A percentile compares a stretch with the other conserved stretches of the same genome.
Evolutionary conservation across 495 filamentous ascomycete genomes (phyloP).

Genomic region (Aspergillus sparsus): DNA sequence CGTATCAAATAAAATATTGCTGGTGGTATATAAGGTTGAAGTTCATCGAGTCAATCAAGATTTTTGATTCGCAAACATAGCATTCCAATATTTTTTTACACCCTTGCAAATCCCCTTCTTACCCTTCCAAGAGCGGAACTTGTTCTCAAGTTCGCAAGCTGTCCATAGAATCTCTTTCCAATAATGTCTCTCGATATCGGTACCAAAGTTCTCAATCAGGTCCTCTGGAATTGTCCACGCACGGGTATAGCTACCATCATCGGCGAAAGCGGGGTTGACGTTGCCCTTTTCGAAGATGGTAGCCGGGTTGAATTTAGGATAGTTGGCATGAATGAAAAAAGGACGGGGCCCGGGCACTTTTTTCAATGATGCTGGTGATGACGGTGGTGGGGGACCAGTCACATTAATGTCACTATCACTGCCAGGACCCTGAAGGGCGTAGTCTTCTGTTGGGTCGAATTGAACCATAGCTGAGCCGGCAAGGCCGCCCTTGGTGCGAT

Average conservation of each 20-base stretch:
- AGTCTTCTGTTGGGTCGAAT: constrained; percentile 44
- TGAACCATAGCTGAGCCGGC: constrained; percentile 47
- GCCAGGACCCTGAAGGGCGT: constrained; percentile 27
- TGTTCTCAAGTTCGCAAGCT: constrained; percentile 48
- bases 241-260: constrained; percentile 40
- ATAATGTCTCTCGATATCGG: constrained; percentile 51
- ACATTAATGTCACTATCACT: constrained; percentile 1
- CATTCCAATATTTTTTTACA: constrained; percentile 33
- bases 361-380: constrained; percentile 16
- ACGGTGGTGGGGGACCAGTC: constrained; percentile 13
- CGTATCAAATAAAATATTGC: too few species aligned
- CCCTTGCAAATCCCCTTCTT: constrained; percentile 33
- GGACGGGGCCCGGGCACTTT: constrained; percentile 24
- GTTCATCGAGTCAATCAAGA: background rate
- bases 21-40: background rate
- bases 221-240: constrained; percentile 47
- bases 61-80: constrained; percentile 24
- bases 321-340: constrained; percentile 55
- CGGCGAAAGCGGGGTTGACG: constrained; percentile 36
- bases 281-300: constrained; percentile 41
- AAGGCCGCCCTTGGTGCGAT: constrained; percentile 55
- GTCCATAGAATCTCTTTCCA: constrained; percentile 53
- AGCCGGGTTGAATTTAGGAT: constrained; percentile 52
- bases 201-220: constrained; percentile 37
- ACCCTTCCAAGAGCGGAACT: constrained; percentile 38